These are phyloP conservation scores for Naumovozyma dairenensis DNA, from an alignment of 805 yeast genomes.

Conservation along the genomic window DNA sequence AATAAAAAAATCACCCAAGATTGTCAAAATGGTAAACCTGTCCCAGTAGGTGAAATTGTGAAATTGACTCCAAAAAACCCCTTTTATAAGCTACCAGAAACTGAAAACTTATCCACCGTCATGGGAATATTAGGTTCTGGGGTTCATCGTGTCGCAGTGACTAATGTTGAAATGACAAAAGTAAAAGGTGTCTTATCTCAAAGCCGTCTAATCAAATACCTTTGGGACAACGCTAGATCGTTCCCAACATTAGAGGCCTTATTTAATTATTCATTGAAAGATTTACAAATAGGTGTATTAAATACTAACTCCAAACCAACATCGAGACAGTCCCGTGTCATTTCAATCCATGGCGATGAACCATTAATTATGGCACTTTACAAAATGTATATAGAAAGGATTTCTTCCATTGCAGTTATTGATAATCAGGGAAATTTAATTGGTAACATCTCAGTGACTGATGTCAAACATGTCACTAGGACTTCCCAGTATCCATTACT, in stretches of 20 bases:
- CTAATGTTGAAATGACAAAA: conserved; percentile 40
- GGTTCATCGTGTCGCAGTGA: conserved; percentile 85
- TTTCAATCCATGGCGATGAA: conserved; percentile 80
- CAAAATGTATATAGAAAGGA: conserved; percentile 74
- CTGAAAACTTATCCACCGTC: conserved; percentile 59
- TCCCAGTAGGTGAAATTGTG: conserved; percentile 83
- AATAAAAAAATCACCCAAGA: conserved; percentile 32
- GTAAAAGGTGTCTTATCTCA: conserved; percentile 85
- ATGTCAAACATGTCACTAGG: conserved; percentile 78
- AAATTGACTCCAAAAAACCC: conserved; percentile 82
- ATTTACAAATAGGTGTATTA: conserved; percentile 63
- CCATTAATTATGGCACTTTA: conserved; percentile 76
- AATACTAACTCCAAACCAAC: conserved; percentile 29
- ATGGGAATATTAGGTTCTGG: conserved; percentile 89
- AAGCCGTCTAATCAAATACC: conserved; percentile 70
- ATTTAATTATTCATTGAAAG: conserved; percentile 57
- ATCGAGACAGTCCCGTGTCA: conserved; percentile 43
- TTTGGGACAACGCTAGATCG: conserved; percentile 88
- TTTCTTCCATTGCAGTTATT: conserved; percentile 87
- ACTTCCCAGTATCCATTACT: conserved; percentile 79
- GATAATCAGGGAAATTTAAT: conserved; percentile 65
- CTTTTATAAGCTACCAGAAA: conserved; percentile 64
- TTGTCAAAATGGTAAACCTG: conserved; percentile 82
- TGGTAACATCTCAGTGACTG: conserved; percentile 92
- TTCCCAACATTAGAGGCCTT: conserved; percentile 75